These are phyloP conservation scores for Aphanomyces astaci DNA, from an alignment of 352 stramenopile species.

Conservation along the genomic window DNA sequence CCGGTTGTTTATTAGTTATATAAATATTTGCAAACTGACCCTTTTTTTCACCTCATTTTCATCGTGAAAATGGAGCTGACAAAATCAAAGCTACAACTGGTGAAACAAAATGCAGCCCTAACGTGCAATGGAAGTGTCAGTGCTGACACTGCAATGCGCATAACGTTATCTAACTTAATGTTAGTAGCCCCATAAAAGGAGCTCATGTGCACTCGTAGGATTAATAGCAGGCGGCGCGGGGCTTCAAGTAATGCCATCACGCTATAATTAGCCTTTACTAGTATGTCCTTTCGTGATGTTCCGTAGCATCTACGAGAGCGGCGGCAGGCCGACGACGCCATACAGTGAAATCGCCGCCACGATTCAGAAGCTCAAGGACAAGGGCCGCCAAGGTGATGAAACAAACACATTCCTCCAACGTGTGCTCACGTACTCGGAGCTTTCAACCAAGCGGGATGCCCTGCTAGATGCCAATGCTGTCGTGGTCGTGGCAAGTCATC, in stretches of 20 bases:
- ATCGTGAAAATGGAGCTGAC: not conserved
- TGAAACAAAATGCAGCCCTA: too few species aligned
- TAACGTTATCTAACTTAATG: too few species aligned
- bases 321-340: not conserved
- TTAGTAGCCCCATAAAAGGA: too few species aligned
- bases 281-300: too few species aligned
- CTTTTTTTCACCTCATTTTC: not conserved
- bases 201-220: too few species aligned
- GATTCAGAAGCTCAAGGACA: constrained; percentile 42
- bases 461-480: constrained; percentile 56
- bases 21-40: too few species aligned
- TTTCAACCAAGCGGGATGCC: constrained; percentile 39
- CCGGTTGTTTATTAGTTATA: not conserved
- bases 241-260: too few species aligned
- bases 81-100: too few species aligned
- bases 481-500: constrained; percentile 36
- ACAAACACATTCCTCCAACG: constrained; percentile 41
- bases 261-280: too few species aligned
- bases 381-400: constrained; percentile 33
- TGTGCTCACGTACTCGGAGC: constrained; percentile 47
- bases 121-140: not conserved
- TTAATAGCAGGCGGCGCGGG: too few species aligned
- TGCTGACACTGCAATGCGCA: not conserved
- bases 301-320: not conserved
- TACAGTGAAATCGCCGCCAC: constrained; percentile 47